Percentiles rank a stretch among this genome's conserved stretches.
Conservation (phyloP, 2,329 filamentous ascomycete genomes). For the Microcera coccophila region DNA sequence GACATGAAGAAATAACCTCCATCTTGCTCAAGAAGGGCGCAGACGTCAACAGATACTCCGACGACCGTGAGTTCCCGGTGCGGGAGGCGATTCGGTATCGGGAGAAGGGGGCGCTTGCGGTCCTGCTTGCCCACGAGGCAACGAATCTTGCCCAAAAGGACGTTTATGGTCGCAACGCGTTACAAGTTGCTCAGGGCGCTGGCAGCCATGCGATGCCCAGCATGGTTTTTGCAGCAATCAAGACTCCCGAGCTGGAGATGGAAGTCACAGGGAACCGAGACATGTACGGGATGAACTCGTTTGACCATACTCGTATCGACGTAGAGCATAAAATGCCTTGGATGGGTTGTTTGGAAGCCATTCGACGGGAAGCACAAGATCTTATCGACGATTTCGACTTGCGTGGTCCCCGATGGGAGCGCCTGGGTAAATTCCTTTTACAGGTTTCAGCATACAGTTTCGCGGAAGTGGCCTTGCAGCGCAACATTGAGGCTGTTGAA, state of each 20-base stretch:
- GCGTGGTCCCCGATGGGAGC: slow-evolving; percentile 8
- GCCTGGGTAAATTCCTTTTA: slow-evolving; percentile 12
- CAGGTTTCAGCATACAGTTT: slow-evolving; percentile 10
- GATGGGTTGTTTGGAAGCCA: slow-evolving; percentile 4
- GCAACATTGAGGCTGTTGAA: slow-evolving; percentile 6
- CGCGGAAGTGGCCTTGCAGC: slow-evolving; percentile 11
- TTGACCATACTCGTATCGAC: slow-evolving; percentile 5
- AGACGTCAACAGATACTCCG: slow-evolving; percentile 11
- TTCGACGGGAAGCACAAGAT: slow-evolving; percentile 7
- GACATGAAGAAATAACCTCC: slow-evolving; percentile 3
- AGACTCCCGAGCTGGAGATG: slow-evolving; percentile 4
- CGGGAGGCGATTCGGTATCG: slow-evolving; percentile 11
- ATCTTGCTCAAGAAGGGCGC: slow-evolving; percentile 13
- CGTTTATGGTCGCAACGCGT: slow-evolving; percentile 7
- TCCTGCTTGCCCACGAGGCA: slow-evolving; percentile 7
- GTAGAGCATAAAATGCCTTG: background rate
- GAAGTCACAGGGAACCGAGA: slow-evolving; percentile 11
- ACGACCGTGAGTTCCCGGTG: slow-evolving; percentile 9
- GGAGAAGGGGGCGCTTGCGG: slow-evolving; percentile 3
- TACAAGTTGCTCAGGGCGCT: slow-evolving; percentile 12
- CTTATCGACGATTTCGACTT: slow-evolving; percentile 8
- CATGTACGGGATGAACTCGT: slow-evolving; percentile 12
- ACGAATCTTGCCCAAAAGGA: slow-evolving; percentile 13
- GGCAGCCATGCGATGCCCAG: slow-evolving; percentile 7
- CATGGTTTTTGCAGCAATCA: slow-evolving; percentile 9